Evolutionary conservation across 306 rosid species (phyloP).

Genomic region (Vicia sativa): DNA sequence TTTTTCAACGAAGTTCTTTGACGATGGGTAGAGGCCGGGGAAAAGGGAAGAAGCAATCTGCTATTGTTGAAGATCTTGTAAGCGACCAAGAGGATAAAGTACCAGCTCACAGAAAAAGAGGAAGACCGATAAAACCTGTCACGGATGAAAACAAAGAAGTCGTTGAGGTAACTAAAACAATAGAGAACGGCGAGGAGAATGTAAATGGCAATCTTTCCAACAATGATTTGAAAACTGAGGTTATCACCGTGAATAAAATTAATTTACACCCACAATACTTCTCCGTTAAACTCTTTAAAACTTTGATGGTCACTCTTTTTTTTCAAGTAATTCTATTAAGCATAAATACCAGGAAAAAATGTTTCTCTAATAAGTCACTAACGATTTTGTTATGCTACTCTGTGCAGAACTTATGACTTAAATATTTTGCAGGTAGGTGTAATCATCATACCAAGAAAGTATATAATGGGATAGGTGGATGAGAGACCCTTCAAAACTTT

Average conservation of each 20-base stretch:
- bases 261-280: no score
- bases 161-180: constrained; percentile 49
- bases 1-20: constrained; percentile 32
- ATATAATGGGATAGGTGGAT: constrained; percentile 97
- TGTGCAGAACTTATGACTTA: constrained; percentile 25
- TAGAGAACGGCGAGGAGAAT: constrained; percentile 57
- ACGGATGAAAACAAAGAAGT: constrained; percentile 57
- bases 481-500: constrained; percentile 92
- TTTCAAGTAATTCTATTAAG: no score
- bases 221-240: constrained; percentile 51
- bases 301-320: no score
- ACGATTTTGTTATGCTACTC: not conserved
- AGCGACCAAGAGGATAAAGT: constrained; percentile 59
- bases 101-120: constrained; percentile 59
- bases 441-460: constrained; percentile 86
- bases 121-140: constrained; percentile 58
- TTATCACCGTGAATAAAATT: constrained; percentile 48
- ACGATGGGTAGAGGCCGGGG: constrained; percentile 76
- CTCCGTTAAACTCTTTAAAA: no score
- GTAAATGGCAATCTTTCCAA: constrained; percentile 42
- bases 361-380: constrained; percentile 15
- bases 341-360: no score
- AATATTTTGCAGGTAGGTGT: constrained; percentile 88
- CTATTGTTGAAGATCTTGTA: constrained; percentile 50
- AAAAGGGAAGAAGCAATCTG: constrained; percentile 67